Base-by-base conservation (phyloP, 257 asterid species). In the Solanum dulcamara region DNA sequence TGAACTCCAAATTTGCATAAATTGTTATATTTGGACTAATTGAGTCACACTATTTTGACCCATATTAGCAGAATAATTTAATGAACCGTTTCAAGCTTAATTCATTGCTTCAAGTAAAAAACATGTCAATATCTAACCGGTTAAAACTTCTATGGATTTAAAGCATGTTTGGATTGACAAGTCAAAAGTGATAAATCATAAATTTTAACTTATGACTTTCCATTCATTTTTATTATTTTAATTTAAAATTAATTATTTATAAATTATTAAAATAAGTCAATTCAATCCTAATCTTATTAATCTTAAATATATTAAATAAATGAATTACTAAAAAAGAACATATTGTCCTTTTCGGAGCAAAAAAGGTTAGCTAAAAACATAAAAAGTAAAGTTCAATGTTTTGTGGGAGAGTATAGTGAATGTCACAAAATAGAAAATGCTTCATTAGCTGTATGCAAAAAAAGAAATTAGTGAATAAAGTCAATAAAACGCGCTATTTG, bases 401-500 rank as follows among this genome's bases (percentile, higher is more conserved):
- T 77, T 46, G 42, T 46, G 83, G 83, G 24, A 70, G 48, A 48
- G 82, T 46, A 50, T 48, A 18, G 64, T 79, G 64, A 64, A 48
- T 48, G 83, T 79, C 83, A 48, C 20, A 48, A 79, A 46, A 79
- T 48, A 79, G 42, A 79, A 79, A 79, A 79, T 79, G 83, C 83
- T 48, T n/a, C 59, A 28, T 79, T 79, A 75, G 79, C 82, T 86
- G 89, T 70, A 85, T 53, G 14, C 86, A 60, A 55, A 67, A 26
- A 60, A 35, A 8, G n/a, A 51, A 81, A 66, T 60, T 77, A 72
- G 70, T 59, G 40, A 84, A 83, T 50, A 83, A 83, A 70, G 84
- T 38, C 37, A 48, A 87, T 64, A 40, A 80, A 68, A 83, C 87
- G 79, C 88, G 91, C 67, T 60, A 60, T 79, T 87, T 64, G 87